phyloP scores from a whole-genome alignment of 495 filamentous ascomycete species.

The Massariosphaeria phaeospora region DNA sequence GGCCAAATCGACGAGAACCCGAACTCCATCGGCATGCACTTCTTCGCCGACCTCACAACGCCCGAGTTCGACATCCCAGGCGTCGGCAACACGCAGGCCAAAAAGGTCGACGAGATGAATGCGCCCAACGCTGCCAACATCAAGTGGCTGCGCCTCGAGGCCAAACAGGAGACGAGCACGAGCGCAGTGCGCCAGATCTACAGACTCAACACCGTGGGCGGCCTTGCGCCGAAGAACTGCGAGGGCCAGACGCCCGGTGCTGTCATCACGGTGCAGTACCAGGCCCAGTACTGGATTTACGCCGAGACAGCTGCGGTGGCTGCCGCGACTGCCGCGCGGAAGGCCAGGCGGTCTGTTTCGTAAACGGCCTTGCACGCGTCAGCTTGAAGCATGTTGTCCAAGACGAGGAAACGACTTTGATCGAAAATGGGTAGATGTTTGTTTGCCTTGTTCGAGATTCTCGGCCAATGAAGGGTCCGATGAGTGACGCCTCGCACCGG shows the following conservation, averaged over 20 bases:
- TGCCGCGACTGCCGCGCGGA: background rate
- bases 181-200: conserved; percentile 64
- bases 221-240: conserved; percentile 68
- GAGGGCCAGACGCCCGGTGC: conserved; percentile 51
- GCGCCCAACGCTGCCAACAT: conserved; percentile 64
- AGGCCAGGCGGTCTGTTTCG: background rate
- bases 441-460: too few species aligned
- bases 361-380: too few species aligned
- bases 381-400: too few species aligned
- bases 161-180: conserved; percentile 40
- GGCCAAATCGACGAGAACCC: conserved; percentile 35
- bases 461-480: too few species aligned
- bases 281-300: conserved; percentile 62
- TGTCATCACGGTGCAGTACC: conserved; percentile 69
- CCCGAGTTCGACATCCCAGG: conserved; percentile 70
- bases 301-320: conserved; percentile 5
- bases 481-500: too few species aligned
- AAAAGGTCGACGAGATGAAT: conserved; percentile 45
- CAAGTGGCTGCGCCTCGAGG: conserved; percentile 57
- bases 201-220: conserved; percentile 76
- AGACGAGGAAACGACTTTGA: too few species aligned
- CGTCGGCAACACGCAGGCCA: conserved; percentile 56
- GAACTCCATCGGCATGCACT: conserved; percentile 72
- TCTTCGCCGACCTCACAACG: conserved; percentile 58
- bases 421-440: too few species aligned